A percentile compares a stretch with the other conserved stretches of the same genome.
Evolutionary conservation across 2,329 filamentous ascomycete genomes (phyloP).

Genomic region (Pseudogymnoascus sp.): DNA sequence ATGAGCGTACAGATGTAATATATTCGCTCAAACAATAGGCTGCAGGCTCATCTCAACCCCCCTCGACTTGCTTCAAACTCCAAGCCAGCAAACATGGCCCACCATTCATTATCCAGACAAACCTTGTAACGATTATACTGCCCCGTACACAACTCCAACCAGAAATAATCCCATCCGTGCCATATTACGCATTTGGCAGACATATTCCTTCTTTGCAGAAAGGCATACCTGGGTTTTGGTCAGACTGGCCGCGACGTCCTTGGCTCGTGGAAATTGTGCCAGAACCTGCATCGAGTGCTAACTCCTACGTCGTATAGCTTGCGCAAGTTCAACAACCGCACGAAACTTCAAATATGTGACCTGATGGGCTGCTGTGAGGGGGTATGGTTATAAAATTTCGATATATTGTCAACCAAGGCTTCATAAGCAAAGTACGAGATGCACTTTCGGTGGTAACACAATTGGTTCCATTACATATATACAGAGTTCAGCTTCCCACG

Average conservation of each 20-base stretch:
- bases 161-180: too few relatives aligned
- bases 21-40: not conserved
- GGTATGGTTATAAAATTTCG: not conserved
- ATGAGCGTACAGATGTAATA: not conserved
- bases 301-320: not conserved
- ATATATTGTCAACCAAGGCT: constrained; percentile 7
- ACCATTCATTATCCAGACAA: too few relatives aligned
- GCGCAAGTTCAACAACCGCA: not conserved
- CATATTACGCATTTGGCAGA: too few relatives aligned
- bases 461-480: constrained; percentile 10
- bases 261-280: not conserved
- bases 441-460: constrained; percentile 1
- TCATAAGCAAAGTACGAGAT: not conserved
- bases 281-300: not conserved
- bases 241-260: not conserved
- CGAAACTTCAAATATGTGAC: not conserved
- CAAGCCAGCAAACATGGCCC: not conserved
- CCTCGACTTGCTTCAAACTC: not conserved
- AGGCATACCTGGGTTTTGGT: not conserved
- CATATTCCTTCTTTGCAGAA: too few relatives aligned
- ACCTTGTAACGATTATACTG: too few relatives aligned
- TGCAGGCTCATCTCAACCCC: not conserved
- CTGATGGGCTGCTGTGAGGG: not conserved
- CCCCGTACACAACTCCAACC: too few relatives aligned
- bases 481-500: not conserved